Evolutionary conservation across 176 grass and related monocot genomes (phyloP), one percentile per base, ranked within the genome.

Genomic region (Zoysia pacifica): DNA sequence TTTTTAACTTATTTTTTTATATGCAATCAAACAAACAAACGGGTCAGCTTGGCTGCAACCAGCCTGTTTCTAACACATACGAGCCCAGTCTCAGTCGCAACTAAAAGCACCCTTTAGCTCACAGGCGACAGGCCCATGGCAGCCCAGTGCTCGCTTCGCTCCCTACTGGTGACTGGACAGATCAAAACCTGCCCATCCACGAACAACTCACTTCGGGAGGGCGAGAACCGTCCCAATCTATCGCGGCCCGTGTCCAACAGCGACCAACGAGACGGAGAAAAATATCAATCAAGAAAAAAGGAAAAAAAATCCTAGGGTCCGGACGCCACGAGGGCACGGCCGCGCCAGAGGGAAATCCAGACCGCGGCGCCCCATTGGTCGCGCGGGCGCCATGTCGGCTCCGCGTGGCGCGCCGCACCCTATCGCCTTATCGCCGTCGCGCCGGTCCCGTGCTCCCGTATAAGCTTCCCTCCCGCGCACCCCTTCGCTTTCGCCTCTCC

Each of bases 341-440:
- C 9, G 35, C 5, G 9, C 44, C 65, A 70, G 39, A 42, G 70
- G 85, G 87, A 63, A 97, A 97, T 98, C 95, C 75, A 51, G 86
- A n/a, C 20, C 37, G 19, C 18, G 56, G 66, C 48, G 38, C 35
- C 75, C 73, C 46, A 98, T 98, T 98, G 95, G 90, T 9, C 70
- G 13, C 65, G 41, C 5, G 20, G 6, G 13, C 68, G 74, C 89
- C 91, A 88, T 40, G 50, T 86, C 69, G 46, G 80, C 72, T 74
- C 83, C 72, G 19, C 39, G 36, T 79, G 73, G 91, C 43, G 0
- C 28, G 73, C 47, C 45, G 36, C 79, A 65, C 63, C 72, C 86
- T 89, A 92, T 97, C 92, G 15, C 67, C 90, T 98, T 94, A 98
- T 98, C 92, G 44, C 64, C 76, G 44, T 48, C 11, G 2, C 18